Evolutionary conservation across 768 basidiomycete genomes (phyloP), one percentile per base, ranked within the genome.

Genomic region (Macrolepiota albuminosa): DNA sequence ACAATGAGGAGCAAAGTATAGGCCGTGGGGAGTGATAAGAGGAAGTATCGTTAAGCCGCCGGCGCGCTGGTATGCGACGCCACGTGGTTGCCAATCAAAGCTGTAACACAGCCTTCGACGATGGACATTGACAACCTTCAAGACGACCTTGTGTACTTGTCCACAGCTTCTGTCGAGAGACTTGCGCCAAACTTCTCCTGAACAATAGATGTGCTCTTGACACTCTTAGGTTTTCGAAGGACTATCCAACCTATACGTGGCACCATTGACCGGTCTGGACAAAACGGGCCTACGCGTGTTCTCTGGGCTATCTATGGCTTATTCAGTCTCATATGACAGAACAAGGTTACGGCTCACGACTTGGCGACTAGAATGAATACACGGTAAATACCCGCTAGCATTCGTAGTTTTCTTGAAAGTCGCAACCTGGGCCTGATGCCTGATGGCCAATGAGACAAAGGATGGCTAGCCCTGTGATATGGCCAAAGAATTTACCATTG

Each of bases 51-150:
- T 24, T 46, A 46, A 54, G 48, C 55, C 24, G 47, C 37, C 50
- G 43, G 36, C 56, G 62, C 36, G 46, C 13, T 34, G n/a, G 39
- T 45, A 37, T 54, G 54, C 63, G 56, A 62, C 56, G 24, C 61
- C 63, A 64, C 64, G 64, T 64, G 62, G 55, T 63, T 50, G 21
- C 40, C 24, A 42, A 48, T 53, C 34, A 34, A 51, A 10, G 45
- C 16, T 10, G 37, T 8, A 26, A 36, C 46, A 53, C 56, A 37
- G 51, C 40, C 21, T 45, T 29, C 14, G n/a, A 33, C 14, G 50
- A 21, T 21, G 21, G 21, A 21, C 21, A 21, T 21, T 21, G 34
- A 39, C 24, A 33, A n/a, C 31, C 31, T 18, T 18, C 26, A 40
- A 18, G 21, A 37, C 13, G 7, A 16, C 7, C 21, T 36, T 4